Percentiles rank a stretch among this genome's conserved stretches.
Evolutionary conservation across 306 rosid species (phyloP).

Genomic region (Styphnolobium japonicum): DNA sequence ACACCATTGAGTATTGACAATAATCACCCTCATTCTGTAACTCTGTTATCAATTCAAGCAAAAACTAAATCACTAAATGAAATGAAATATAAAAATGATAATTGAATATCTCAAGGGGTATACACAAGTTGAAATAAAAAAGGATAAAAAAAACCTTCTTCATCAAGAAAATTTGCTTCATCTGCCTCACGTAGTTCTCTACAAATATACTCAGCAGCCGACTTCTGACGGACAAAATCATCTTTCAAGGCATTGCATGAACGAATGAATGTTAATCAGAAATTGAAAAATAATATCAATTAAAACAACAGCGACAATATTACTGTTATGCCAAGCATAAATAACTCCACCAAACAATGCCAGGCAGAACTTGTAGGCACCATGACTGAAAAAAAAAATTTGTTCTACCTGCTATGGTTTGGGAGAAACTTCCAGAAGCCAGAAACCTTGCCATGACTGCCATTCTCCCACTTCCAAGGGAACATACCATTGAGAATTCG

Average conservation of each 20-base stretch:
- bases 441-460: constrained; percentile 80
- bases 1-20: constrained; percentile 3
- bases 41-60: neutral
- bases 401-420: constrained; percentile 51
- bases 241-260: constrained; percentile 45
- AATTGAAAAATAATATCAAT: neutral
- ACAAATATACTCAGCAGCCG: constrained; percentile 58
- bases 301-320: neutral
- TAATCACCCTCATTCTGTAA: constrained; percentile 4
- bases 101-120: neutral
- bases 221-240: constrained; percentile 56
- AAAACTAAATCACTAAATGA: neutral
- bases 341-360: neutral
- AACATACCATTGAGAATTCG: constrained; percentile 51
- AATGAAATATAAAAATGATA: neutral
- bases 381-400: constrained; percentile 6
- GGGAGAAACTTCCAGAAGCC: constrained; percentile 56
- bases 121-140: neutral
- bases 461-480: constrained; percentile 81
- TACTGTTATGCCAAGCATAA: neutral
- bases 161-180: constrained; percentile 82
- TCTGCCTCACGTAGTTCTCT: constrained; percentile 74
- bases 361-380: too few relatives aligned
- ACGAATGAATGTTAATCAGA: constrained; percentile 31
- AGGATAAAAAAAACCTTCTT: constrained; percentile 64